A percentile compares a stretch with the other conserved stretches of the same genome.
Evolutionary conservation across 345 rosid genomes (phyloP).

Genomic region (Carallia pectinifolia): DNA sequence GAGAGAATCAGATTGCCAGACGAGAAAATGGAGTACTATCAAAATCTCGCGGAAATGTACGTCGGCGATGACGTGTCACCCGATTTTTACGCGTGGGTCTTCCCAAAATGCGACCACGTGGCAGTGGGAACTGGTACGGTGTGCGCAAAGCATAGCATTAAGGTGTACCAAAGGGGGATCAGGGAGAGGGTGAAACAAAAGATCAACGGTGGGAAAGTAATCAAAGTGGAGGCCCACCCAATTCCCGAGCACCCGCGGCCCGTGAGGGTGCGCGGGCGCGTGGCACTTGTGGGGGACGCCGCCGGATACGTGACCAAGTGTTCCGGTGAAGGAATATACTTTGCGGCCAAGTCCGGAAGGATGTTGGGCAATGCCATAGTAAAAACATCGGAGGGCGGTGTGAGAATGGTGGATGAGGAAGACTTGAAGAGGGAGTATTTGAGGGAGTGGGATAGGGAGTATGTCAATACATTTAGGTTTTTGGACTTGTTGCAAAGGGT

Average conservation of each 20-base stretch:
- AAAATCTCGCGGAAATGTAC: slow-evolving; percentile 68
- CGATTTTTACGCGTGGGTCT: slow-evolving; percentile 73
- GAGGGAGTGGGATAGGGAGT: slow-evolving; percentile 51
- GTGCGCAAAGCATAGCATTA: slow-evolving; percentile 40
- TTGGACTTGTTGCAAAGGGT: slow-evolving; percentile 56
- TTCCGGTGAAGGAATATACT: slow-evolving; percentile 69
- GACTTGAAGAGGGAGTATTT: slow-evolving; percentile 63
- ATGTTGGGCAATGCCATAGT: slow-evolving; percentile 67
- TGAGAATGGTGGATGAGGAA: slow-evolving; percentile 36
- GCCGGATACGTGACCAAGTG: slow-evolving; percentile 68
- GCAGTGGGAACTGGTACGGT: slow-evolving; percentile 70
- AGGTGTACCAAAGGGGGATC: slow-evolving; percentile 44
- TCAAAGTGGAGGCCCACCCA: slow-evolving; percentile 75
- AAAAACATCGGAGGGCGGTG: slow-evolving; percentile 55
- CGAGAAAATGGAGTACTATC: slow-evolving; percentile 58
- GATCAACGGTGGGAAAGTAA: slow-evolving; percentile 52
- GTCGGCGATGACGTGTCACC: slow-evolving; percentile 73
- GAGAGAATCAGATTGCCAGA: slow-evolving; percentile 63
- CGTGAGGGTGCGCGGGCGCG: slow-evolving; percentile 46
- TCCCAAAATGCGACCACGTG: slow-evolving; percentile 77
- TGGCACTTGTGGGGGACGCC: slow-evolving; percentile 66
- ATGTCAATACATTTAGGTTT: slow-evolving; percentile 42
- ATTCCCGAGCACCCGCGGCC: slow-evolving; percentile 73
- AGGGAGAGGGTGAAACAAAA: slow-evolving; percentile 42
- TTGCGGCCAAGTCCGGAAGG: slow-evolving; percentile 68